Base-by-base conservation (phyloP, 495 filamentous ascomycete species). In the Chaetomium cochliodes region DNA sequence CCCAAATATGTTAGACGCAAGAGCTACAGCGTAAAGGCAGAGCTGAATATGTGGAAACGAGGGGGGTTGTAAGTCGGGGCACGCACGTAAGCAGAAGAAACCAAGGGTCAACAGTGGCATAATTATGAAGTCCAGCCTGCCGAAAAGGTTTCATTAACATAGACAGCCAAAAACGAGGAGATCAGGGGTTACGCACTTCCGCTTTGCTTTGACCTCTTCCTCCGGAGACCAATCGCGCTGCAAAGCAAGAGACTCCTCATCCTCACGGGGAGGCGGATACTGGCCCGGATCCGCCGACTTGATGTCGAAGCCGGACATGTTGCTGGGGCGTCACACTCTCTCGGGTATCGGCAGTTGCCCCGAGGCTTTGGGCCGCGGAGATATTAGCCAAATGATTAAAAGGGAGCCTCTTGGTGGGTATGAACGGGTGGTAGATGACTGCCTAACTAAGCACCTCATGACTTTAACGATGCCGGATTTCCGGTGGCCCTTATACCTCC, bases 41-140 rank as follows among this genome's bases (percentile, higher is more conserved):
- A 26, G 81, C 12, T 20, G 30, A 49, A 47, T 1, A 37, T 65
- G 44, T 30, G 37, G 16, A 15, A 0, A 26, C 15, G 33, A 26
- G 0, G 49, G 20, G 80, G 77, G 47, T 18, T 9, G 13, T 18
- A 16, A 18, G 33, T 18, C n/a, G n/a, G n/a, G n/a, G n/a, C n/a
- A 85, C 73, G 26, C 84, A 65, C 66, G 84, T 12, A 86, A 65
- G 25, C 81, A 74, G 69, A 89, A 87, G 65, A 88, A 85, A 20
- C 82, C 84, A 15, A 86, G 65, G 3, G 77, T 78, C n/a, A 86
- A 73, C 33, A 82, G 73, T 1, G 83, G 83, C 18, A 86, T 69
- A 11, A 74, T 61, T 66, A 82, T 83, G 6, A 81, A 68, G 65
- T 86, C 83, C 23, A 85, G 57, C 62, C 81, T 86, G 39, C 15